Evolutionary conservation across 1,284 basidiomycete genomes (phyloP), one percentile per base, ranked within the genome.

Genomic region (Neotropicomus parvogracilis): DNA sequence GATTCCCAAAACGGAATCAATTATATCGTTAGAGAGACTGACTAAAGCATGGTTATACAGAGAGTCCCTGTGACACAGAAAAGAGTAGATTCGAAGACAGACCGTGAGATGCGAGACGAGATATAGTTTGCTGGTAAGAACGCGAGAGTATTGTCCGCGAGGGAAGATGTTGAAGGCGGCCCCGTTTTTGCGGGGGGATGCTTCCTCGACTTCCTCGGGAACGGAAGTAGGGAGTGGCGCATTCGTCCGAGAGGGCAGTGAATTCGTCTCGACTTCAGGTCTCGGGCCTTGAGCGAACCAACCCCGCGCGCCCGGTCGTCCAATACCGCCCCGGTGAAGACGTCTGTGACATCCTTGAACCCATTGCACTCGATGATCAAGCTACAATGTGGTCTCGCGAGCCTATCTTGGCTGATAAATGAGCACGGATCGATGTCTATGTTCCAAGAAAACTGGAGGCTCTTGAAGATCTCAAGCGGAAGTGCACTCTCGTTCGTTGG

Each of bases 21-120:
- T 94, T 80, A 98, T 88, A 72, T 99, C 98, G 69, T 94, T 88
- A 14, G 88, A 79, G 16, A 99, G 79, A 69, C 97, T 95, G 59
- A 99, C 85, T 27, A 87, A 90, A 37, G 80, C 70, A 40, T 98
- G 87, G 52, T 83, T 86, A 59, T 85, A 74, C 64, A 6, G 83
- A 79, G 16, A 98, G 77, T 12, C 86, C 83, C 3, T 85, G 71
- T 0, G 92, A 93, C 21, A 97, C 78, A 13, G 87, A 86, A 27
- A 92, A 82, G 36, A 99, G 81, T 9, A 97, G 81, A 59, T 95
- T 95, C 45, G 88, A 87, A 20, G 91, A 94, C 21, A 95, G 77
- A 66, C 95, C 93, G 53, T 97, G 84, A 63, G 95, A 88, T 0
- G 88, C 12, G 83, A 80, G 19, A 81, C 79, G 42, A 95, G 79